Conservation (phyloP, 1,284 basidiomycete species). For the Sporisorium reilianum region DNA sequence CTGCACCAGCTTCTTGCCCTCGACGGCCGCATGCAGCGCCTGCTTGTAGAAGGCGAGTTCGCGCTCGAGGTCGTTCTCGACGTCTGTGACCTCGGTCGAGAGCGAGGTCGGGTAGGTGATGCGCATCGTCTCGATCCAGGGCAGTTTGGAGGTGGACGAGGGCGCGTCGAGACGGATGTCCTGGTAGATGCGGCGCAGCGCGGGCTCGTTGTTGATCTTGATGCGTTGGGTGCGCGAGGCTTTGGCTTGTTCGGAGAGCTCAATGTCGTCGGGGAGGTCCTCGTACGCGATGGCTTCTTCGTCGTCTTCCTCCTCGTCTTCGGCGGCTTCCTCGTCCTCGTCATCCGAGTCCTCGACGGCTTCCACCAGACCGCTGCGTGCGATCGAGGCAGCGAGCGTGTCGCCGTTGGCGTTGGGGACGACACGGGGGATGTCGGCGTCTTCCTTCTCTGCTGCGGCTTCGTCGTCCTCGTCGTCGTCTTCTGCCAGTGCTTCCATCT, state of each 20-base stretch:
- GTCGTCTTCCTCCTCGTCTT: conserved; percentile 46
- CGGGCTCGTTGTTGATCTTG: conserved; percentile 65
- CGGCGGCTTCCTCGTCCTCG: conserved; percentile 45
- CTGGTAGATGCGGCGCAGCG: conserved; percentile 57
- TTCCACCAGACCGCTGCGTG: conserved; percentile 60
- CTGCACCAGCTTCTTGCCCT: conserved; percentile 81
- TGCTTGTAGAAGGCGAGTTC: conserved; percentile 99
- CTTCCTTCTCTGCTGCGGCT: conserved; percentile 31
- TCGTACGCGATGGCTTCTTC: conserved; percentile 50
- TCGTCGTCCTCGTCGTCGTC: conserved; percentile 28
- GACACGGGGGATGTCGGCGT: conserved; percentile 28
- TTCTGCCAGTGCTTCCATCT: conserved; percentile 26
- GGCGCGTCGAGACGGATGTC: conserved; percentile 58
- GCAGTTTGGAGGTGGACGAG: conserved; percentile 45
- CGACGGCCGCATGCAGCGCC: conserved; percentile 83
- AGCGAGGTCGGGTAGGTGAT: conserved; percentile 53
- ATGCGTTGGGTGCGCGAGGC: conserved; percentile 59
- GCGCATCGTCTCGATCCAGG: conserved; percentile 68
- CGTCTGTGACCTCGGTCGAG: conserved; percentile 74
- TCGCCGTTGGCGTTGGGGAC: conserved; percentile 55
- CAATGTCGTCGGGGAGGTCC: conserved; percentile 56
- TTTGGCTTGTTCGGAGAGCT: conserved; percentile 52
- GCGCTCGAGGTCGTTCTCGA: conserved; percentile 86
- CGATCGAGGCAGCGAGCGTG: conserved; percentile 64
- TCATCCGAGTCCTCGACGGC: conserved; percentile 46